phyloP scores from a whole-genome alignment of 768 basidiomycete species.

The Tulasnella sp. region DNA sequence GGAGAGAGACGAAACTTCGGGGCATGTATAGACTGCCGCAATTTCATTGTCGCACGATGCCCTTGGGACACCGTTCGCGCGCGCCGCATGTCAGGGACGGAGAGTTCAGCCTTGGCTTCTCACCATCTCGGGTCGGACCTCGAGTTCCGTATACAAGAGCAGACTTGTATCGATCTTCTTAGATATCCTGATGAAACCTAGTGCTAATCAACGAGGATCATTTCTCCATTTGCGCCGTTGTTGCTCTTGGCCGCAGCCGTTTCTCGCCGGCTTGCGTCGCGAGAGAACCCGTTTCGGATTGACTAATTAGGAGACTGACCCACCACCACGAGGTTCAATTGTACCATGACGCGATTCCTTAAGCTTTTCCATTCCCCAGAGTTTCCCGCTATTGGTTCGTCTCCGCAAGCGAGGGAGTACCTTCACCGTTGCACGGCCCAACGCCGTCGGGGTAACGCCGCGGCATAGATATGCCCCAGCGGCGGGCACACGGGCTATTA shows the following conservation, averaged over 20 bases:
- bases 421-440: background rate
- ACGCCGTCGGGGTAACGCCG: background rate
- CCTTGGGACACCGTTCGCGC: background rate
- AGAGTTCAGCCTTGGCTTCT: background rate
- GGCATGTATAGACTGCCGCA: background rate
- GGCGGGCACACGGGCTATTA: background rate
- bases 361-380: background rate
- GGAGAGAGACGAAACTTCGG: background rate
- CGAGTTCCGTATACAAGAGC: background rate
- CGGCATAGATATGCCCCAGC: background rate
- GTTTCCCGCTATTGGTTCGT: background rate
- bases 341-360: background rate
- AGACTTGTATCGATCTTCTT: background rate
- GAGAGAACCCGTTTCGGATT: background rate
- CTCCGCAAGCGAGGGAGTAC: background rate
- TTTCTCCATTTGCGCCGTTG: no score
- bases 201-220: background rate
- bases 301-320: background rate
- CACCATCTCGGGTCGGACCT: conserved; percentile 16
- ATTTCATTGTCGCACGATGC: background rate
- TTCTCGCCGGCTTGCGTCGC: background rate
- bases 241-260: background rate
- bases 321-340: background rate
- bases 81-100: conserved; percentile 15
- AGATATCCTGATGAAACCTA: background rate